These are phyloP conservation scores for Fusarium sp. DNA, from an alignment of 2,329 filamentous ascomycete genomes.

Conservation along the genomic window DNA sequence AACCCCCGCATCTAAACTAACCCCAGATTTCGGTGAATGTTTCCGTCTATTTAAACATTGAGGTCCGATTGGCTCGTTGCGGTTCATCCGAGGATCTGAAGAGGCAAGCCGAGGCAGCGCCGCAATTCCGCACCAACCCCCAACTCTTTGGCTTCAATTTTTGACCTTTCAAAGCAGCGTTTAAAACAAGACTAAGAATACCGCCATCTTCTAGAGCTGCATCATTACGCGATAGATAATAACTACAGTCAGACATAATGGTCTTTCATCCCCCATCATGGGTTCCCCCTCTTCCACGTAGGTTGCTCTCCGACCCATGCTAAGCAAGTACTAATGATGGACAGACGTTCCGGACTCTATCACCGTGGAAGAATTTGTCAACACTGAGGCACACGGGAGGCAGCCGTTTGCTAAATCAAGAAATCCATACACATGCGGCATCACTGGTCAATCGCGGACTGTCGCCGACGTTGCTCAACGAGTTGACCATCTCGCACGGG, in stretches of 20 bases:
- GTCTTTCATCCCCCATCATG: conserved; percentile 27
- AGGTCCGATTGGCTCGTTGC: too few relatives aligned
- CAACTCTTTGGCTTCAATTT: too few relatives aligned
- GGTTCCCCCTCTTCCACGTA: conserved; percentile 28
- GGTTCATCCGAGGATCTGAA: too few relatives aligned
- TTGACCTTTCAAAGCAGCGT: too few relatives aligned
- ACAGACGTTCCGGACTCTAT: conserved; percentile 34
- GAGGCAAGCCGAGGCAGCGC: too few relatives aligned
- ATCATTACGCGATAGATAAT: too few relatives aligned
- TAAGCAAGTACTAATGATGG: neutral
- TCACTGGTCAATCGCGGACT: conserved; percentile 78
- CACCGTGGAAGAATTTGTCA: conserved; percentile 84
- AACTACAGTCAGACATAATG: conserved; percentile 1
- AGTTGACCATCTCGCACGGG: conserved; percentile 78
- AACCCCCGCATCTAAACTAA: too few relatives aligned
- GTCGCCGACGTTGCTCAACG: conserved; percentile 75
- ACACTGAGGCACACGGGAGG: conserved; percentile 61
- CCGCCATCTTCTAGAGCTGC: too few relatives aligned
- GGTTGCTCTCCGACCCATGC: neutral
- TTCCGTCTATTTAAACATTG: too few relatives aligned
- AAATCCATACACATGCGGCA: conserved; percentile 82
- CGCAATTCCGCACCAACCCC: too few relatives aligned
- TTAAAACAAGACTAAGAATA: too few relatives aligned
- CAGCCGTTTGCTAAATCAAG: conserved; percentile 73
- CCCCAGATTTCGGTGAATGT: too few relatives aligned